Conservation (phyloP, 2,329 filamentous ascomycete species). For the Aspergillus proliferans region DNA sequence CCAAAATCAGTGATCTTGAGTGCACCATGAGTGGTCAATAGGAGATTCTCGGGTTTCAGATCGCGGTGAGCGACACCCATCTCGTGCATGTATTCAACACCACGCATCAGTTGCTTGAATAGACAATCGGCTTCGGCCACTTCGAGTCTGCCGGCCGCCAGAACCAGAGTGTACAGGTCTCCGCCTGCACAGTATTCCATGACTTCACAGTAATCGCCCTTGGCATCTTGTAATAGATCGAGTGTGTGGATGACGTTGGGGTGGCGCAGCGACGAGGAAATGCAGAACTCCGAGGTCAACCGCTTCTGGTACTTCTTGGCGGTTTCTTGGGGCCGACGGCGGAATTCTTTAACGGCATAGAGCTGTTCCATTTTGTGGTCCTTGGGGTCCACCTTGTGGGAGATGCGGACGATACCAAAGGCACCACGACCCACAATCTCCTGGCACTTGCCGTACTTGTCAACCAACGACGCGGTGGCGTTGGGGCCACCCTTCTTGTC, state of each 20-base stretch:
- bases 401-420: conserved; percentile 95
- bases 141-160: conserved; percentile 81
- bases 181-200: conserved; percentile 99
- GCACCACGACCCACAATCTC: conserved; percentile 93
- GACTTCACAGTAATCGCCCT: conserved; percentile 96
- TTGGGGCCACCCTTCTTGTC: conserved; percentile 74
- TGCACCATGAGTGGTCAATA: conserved; percentile 83
- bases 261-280: conserved; percentile 91
- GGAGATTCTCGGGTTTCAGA: conserved; percentile 91
- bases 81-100: conserved; percentile 97
- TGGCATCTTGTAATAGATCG: conserved; percentile 88
- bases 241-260: conserved; percentile 98
- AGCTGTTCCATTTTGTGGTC: conserved; percentile 74
- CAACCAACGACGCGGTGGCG: conserved; percentile 71
- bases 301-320: conserved; percentile 98
- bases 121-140: conserved; percentile 93
- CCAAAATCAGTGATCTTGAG: conserved; percentile 99
- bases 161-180: conserved; percentile 87
- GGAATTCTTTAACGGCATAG: conserved; percentile 97
- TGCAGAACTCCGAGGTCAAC: conserved; percentile 94
- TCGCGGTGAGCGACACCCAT: conserved; percentile 98
- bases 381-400: conserved; percentile 85
- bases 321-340: conserved; percentile 85
- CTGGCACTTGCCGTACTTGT: conserved; percentile 98
- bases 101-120: conserved; percentile 98